Percentiles rank a stretch among this genome's conserved stretches.
These are phyloP conservation scores for Calonectria hongkongensis DNA, from an alignment of 2,329 filamentous ascomycete species.

Conservation along the genomic window DNA sequence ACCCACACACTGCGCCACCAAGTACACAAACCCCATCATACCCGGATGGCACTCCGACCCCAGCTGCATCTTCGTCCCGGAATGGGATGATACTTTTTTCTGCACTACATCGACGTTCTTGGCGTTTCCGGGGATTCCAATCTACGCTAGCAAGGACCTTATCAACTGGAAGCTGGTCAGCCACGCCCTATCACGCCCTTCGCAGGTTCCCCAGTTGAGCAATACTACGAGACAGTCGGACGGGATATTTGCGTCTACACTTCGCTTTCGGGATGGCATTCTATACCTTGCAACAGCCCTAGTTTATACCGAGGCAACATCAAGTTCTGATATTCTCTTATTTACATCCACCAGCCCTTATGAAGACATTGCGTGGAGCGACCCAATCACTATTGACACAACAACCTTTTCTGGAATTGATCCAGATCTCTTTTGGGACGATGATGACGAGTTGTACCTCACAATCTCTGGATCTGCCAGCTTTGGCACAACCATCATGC, in stretches of 20 bases:
- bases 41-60: constrained; percentile 71
- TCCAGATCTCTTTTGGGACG: constrained; percentile 19
- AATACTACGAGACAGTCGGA: constrained; percentile 6
- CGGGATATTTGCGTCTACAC: constrained; percentile 19
- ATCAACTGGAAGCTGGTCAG: constrained; percentile 22
- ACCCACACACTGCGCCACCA: constrained; percentile 32
- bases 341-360: constrained; percentile 16
- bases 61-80: constrained; percentile 62
- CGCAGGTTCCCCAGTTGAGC: background rate
- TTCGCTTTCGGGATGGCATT: constrained; percentile 10
- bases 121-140: constrained; percentile 70
- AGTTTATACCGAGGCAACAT: background rate
- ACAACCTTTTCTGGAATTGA: background rate
- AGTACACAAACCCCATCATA: constrained; percentile 65
- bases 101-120: constrained; percentile 72
- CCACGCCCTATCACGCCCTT: background rate
- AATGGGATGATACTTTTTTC: constrained; percentile 67
- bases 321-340: background rate
- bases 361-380: constrained; percentile 12
- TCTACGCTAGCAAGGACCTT: constrained; percentile 64
- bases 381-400: background rate
- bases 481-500: background rate
- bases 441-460: constrained; percentile 12
- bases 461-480: background rate
- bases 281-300: constrained; percentile 12